These are phyloP conservation scores for Erodium trifolium DNA, from an alignment of 441 rosid species.

Conservation along the genomic window DNA sequence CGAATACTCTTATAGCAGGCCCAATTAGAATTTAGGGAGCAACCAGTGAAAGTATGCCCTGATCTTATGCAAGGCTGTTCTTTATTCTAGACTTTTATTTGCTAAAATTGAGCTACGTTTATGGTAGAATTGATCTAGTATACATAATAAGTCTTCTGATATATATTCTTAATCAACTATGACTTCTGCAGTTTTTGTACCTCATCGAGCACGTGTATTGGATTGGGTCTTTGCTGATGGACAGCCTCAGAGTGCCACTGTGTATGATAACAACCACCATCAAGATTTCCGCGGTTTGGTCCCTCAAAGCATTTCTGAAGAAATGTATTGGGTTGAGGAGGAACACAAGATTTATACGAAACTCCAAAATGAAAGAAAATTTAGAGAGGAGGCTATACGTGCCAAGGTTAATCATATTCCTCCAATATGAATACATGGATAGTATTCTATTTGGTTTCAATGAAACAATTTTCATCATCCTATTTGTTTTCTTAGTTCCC, in stretches of 20 bases:
- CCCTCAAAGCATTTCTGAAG: slow-evolving; percentile 43
- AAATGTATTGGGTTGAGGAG: slow-evolving; percentile 69
- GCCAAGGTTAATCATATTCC: slow-evolving; percentile 49
- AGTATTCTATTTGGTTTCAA: not conserved
- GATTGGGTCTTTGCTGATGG: slow-evolving; percentile 97
- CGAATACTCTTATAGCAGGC: not conserved
- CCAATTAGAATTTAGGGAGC: slow-evolving; percentile 9
- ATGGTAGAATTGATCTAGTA: slow-evolving; percentile 9
- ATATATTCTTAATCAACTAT: slow-evolving; percentile 15
- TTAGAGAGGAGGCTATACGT: slow-evolving; percentile 63
- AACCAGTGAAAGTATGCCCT: not conserved
- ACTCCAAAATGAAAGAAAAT: slow-evolving; percentile 61
- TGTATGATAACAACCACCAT: slow-evolving; percentile 63
- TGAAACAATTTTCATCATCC: not conserved
- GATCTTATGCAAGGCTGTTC: slow-evolving; percentile 3
- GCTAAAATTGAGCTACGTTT: not conserved
- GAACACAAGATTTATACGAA: slow-evolving; percentile 47
- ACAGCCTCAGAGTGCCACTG: slow-evolving; percentile 54
- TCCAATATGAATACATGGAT: not conserved
- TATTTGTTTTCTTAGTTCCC: not conserved
- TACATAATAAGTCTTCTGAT: slow-evolving; percentile 11
- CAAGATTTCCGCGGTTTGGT: slow-evolving; percentile 79
- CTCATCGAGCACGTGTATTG: slow-evolving; percentile 53
- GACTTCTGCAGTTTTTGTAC: slow-evolving; percentile 55
- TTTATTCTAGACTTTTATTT: not conserved